A percentile compares a stretch with the other conserved stretches of the same genome.
Evolutionary conservation across 805 yeast species (phyloP).

Genomic region (Wickerhamiella alocasiicola): DNA sequence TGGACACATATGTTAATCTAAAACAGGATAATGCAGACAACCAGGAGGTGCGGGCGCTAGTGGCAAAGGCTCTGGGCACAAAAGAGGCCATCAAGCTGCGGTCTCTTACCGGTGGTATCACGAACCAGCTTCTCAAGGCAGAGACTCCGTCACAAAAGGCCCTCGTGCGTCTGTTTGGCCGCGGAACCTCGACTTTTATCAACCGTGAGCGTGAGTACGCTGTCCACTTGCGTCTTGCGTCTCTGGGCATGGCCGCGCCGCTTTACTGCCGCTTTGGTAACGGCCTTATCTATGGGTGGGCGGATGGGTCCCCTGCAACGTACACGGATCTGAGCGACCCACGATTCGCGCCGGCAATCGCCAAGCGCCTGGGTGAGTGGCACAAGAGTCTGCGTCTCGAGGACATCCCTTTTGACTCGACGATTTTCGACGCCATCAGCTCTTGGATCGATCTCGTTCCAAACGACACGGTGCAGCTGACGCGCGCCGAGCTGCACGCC

Average conservation of each 20-base stretch:
- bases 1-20: constrained; percentile 1
- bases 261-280: constrained; percentile 56
- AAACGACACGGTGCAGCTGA: constrained; percentile 28
- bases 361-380: constrained; percentile 60
- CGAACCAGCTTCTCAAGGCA: constrained; percentile 26
- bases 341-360: constrained; percentile 42
- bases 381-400: constrained; percentile 34
- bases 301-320: constrained; percentile 49
- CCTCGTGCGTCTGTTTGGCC: constrained; percentile 60
- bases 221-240: constrained; percentile 50
- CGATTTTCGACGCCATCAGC: constrained; percentile 31
- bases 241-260: constrained; percentile 53
- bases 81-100: constrained; percentile 16
- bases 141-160: constrained; percentile 15
- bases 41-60: not conserved
- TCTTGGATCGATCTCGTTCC: constrained; percentile 59
- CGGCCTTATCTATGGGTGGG: constrained; percentile 59
- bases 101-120: constrained; percentile 29
- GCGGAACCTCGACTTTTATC: constrained; percentile 57
- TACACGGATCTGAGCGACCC: constrained; percentile 41
- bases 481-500: constrained; percentile 30
- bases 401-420: constrained; percentile 23
- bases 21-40: not conserved
- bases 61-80: constrained; percentile 4
- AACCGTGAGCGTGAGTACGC: constrained; percentile 65